phyloP scores from a whole-genome alignment of 306 rosid genomes.

The Corylus avellana region DNA sequence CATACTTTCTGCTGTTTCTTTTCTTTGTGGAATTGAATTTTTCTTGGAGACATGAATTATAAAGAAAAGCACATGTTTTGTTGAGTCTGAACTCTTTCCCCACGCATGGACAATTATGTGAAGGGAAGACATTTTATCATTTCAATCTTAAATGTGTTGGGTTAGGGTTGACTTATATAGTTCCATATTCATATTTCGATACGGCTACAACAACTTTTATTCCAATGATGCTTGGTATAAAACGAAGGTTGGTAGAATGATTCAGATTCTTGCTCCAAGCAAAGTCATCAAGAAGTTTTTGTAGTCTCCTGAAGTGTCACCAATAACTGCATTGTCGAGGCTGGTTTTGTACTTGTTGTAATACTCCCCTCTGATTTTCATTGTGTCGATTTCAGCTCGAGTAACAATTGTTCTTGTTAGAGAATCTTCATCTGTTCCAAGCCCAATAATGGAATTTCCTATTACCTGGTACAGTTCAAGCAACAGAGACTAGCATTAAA shows the following conservation, averaged over 20 bases:
- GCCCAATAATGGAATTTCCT: constrained; percentile 61
- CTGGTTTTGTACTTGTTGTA: constrained; percentile 46
- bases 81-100: background rate
- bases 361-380: constrained; percentile 62
- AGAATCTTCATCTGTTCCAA: constrained; percentile 90
- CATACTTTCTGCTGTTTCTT: background rate
- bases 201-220: background rate
- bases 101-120: background rate
- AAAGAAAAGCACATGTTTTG: background rate
- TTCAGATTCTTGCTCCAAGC: constrained; percentile 67
- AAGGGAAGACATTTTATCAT: background rate
- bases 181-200: no score
- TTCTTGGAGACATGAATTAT: background rate
- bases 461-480: constrained; percentile 57
- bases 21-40: no score
- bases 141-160: no score
- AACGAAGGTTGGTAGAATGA: constrained; percentile 6
- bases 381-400: constrained; percentile 75
- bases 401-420: constrained; percentile 76
- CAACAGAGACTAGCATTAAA: background rate
- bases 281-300: constrained; percentile 75
- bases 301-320: constrained; percentile 86
- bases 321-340: constrained; percentile 61
- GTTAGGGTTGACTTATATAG: no score
- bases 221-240: constrained; percentile 7